Percentiles rank a stretch among this genome's conserved stretches.
Conservation (phyloP, 2,329 filamentous ascomycete species). For the Fusarium sp. region DNA sequence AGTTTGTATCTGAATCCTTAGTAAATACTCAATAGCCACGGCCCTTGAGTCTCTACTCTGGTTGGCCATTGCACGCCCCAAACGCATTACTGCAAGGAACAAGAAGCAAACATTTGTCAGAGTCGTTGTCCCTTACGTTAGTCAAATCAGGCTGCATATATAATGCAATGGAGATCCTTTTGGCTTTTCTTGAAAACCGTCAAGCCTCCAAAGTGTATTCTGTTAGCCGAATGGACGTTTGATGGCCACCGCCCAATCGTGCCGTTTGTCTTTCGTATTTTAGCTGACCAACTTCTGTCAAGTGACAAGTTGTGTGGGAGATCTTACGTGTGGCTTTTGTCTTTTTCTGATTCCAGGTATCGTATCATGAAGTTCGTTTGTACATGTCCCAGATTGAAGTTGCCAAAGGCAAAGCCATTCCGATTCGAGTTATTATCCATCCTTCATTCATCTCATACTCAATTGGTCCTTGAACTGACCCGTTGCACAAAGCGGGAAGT, state of each 20-base stretch:
- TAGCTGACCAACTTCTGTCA: neutral
- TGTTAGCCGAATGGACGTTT: conserved; percentile 1
- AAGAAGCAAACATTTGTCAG: neutral
- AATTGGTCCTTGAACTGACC: neutral
- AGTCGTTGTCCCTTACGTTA: conserved; percentile 25
- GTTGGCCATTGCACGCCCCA: conserved; percentile 2
- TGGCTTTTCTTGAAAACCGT: conserved; percentile 5
- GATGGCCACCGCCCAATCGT: conserved; percentile 3
- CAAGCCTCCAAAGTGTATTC: conserved; percentile 18
- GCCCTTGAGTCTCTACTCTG: neutral
- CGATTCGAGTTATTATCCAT: neutral
- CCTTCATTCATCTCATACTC: neutral
- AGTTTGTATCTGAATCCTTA: neutral
- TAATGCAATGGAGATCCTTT: neutral
- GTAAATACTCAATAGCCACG: conserved; percentile 21
- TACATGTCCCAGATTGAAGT: neutral
- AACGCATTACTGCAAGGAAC: conserved; percentile 22
- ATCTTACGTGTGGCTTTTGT: neutral
- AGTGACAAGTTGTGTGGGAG: neutral
- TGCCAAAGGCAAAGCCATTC: neutral
- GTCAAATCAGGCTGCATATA: neutral
- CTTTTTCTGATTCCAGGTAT: neutral
- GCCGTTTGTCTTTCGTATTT: conserved; percentile 4
- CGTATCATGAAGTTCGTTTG: neutral
- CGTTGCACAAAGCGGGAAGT: neutral